These are phyloP conservation scores for Thelonectria olida DNA, from an alignment of 2,329 filamentous ascomycete genomes.

Conservation along the genomic window DNA sequence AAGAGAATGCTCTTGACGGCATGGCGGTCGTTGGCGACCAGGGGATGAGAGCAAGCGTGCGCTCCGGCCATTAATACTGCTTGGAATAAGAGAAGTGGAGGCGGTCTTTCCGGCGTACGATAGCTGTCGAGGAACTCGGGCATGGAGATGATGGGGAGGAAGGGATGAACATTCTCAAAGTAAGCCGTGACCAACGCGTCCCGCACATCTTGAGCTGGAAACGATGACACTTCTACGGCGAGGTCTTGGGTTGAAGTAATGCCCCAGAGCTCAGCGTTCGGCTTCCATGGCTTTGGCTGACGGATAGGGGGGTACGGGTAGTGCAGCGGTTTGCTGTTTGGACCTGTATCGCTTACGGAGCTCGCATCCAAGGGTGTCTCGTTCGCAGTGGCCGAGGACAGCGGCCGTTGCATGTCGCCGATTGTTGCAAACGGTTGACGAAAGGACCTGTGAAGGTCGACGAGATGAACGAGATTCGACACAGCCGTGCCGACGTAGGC, in stretches of 20 bases:
- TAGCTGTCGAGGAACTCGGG: constrained; percentile 37
- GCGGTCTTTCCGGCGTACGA: constrained; percentile 31
- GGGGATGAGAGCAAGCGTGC: constrained; percentile 34
- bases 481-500: constrained; percentile 39
- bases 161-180: constrained; percentile 39
- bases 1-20: constrained; percentile 40
- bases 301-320: constrained; percentile 39
- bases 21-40: constrained; percentile 35
- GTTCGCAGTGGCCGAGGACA: constrained; percentile 22
- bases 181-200: constrained; percentile 35
- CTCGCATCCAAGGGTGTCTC: constrained; percentile 31
- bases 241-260: constrained; percentile 32
- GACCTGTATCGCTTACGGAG: constrained; percentile 17
- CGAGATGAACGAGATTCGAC: constrained; percentile 35
- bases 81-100: constrained; percentile 32
- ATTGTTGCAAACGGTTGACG: constrained; percentile 33
- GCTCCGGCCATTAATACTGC: constrained; percentile 38
- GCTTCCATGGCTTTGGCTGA: constrained; percentile 37
- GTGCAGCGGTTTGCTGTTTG: constrained; percentile 23
- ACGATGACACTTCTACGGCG: constrained; percentile 32
- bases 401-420: constrained; percentile 1
- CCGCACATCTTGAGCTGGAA: constrained; percentile 37
- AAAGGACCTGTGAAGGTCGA: constrained; percentile 36
- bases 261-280: constrained; percentile 29
- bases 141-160: constrained; percentile 35